phyloP scores from a whole-genome alignment of 208 protist genomes.

The Naegleria fowleri region DNA sequence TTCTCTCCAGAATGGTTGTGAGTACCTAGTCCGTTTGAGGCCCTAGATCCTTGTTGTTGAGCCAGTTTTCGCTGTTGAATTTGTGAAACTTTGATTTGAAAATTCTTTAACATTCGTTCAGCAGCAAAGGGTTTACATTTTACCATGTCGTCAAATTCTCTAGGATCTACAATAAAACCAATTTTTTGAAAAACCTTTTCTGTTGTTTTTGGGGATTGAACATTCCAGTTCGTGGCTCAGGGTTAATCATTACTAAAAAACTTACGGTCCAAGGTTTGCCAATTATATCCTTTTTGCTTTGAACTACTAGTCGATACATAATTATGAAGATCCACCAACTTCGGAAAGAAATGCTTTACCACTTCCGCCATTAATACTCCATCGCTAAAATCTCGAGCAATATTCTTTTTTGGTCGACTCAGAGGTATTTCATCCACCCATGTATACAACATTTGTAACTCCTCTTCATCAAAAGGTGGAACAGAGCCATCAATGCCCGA shows the following conservation, averaged over 20 bases:
- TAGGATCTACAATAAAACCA: slow-evolving; percentile 71
- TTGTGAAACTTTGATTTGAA: slow-evolving; percentile 65
- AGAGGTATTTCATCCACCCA: slow-evolving; percentile 95
- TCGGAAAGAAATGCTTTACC: slow-evolving; percentile 89
- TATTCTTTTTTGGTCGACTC: slow-evolving; percentile 90
- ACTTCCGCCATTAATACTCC: slow-evolving; percentile 93
- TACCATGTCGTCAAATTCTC: slow-evolving; percentile 79
- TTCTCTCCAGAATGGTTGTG: neutral
- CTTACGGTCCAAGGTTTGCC: slow-evolving; percentile 80
- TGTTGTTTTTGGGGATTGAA: neutral
- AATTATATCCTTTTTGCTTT: slow-evolving; percentile 90
- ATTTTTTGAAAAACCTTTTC: slow-evolving; percentile 85
- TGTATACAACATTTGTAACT: slow-evolving; percentile 88
- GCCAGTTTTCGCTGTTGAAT: neutral
- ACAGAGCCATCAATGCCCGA: too few species aligned
- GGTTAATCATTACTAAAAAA: neutral
- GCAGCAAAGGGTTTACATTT: slow-evolving; percentile 76
- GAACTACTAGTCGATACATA: slow-evolving; percentile 79
- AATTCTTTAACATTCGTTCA: slow-evolving; percentile 80
- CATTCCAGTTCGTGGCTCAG: too few species aligned
- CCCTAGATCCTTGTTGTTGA: neutral
- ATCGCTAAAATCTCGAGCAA: slow-evolving; percentile 93
- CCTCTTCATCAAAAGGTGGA: slow-evolving; percentile 66
- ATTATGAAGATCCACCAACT: slow-evolving; percentile 96
- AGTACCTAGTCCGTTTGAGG: neutral